A percentile compares a stretch with the other conserved stretches of the same genome.
phyloP scores from a whole-genome alignment of 2,329 filamentous ascomycete species.

The Coniochaeta ligniaria region DNA sequence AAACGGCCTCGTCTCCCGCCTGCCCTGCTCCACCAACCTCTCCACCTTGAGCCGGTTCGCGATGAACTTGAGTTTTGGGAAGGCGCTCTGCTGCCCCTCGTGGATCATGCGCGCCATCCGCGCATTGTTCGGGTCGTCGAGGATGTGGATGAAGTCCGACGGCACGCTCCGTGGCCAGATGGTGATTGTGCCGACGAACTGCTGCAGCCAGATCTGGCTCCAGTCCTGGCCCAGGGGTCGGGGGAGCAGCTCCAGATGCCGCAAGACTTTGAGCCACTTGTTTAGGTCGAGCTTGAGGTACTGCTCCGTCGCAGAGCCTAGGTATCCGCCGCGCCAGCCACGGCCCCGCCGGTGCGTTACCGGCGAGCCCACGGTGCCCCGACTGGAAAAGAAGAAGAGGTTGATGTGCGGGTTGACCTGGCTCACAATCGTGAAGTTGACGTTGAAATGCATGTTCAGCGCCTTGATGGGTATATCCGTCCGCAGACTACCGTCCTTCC shows the following conservation, averaged over 20 bases:
- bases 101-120: slow-evolving; percentile 83
- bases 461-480: slow-evolving; percentile 95
- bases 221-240: slow-evolving; percentile 90
- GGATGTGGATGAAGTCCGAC: slow-evolving; percentile 78
- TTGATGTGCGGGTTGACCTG: slow-evolving; percentile 97
- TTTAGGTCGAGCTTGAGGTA: slow-evolving; percentile 94
- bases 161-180: slow-evolving; percentile 83
- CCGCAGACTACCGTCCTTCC: slow-evolving; percentile 92
- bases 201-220: slow-evolving; percentile 93
- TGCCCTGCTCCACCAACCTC: slow-evolving; percentile 53
- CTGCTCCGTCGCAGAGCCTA: slow-evolving; percentile 87
- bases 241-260: slow-evolving; percentile 85
- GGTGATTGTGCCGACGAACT: slow-evolving; percentile 90
- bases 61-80: slow-evolving; percentile 88
- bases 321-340: slow-evolving; percentile 92
- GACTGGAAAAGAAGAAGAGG: slow-evolving; percentile 95
- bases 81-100: slow-evolving; percentile 80
- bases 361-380: slow-evolving; percentile 83
- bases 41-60: slow-evolving; percentile 83
- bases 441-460: slow-evolving; percentile 94
- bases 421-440: slow-evolving; percentile 87
- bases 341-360: slow-evolving; percentile 90
- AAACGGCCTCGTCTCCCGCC: slow-evolving; percentile 41
- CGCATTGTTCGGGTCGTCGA: slow-evolving; percentile 71
- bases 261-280: slow-evolving; percentile 94